Conservation (phyloP, 176 grass and related monocot species). For the maize (Zea mays) region Zm-B73-REFERENCE-NAM-5.0 NC_050098.1:135316001-135316500, state of each 20-base stretch:
- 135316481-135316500: constrained; percentile 27
- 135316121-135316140: not conserved
- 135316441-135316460: constrained; percentile 5
- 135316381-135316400: constrained; percentile 98
- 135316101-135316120: constrained; percentile 17
- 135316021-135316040: constrained; percentile 22
- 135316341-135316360: constrained; percentile 99
- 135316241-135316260: not conserved
- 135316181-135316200: constrained; percentile 11
- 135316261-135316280: constrained; percentile 19
- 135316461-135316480: constrained; percentile 14
- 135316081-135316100: constrained; percentile 88
- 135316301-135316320: constrained; percentile 62
- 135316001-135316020: constrained; percentile 26
- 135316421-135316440: not conserved
- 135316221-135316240: not conserved
- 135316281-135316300: constrained; percentile 25
- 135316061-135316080: constrained; percentile 78
- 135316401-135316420: constrained; percentile 79
- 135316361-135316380: constrained; percentile 96
- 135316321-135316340: constrained; percentile 86
- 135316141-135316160: not conserved
- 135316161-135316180: not conserved
- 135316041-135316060: constrained; percentile 95
- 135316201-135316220: not conserved